phyloP scores from a whole-genome alignment of 2,329 filamentous ascomycete species.

The Fusarium sp. region DNA sequence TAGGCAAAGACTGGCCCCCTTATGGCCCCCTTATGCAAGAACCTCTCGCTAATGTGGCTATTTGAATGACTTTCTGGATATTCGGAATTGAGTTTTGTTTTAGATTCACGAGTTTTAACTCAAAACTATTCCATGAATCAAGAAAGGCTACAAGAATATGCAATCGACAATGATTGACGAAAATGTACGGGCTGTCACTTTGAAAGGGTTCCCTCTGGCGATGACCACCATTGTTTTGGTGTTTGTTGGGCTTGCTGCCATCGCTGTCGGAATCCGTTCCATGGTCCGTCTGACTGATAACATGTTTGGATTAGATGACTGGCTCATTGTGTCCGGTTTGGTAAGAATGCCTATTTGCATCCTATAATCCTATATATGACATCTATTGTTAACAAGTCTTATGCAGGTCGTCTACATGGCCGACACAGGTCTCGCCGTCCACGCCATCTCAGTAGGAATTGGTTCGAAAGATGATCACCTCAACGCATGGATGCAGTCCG shows the following conservation, averaged over 20 bases:
- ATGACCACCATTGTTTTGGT: not conserved
- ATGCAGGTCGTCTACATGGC: not conserved
- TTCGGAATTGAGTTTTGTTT: not conserved
- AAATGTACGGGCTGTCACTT: not conserved
- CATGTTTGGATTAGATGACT: not conserved
- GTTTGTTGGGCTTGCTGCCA: not conserved
- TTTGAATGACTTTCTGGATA: not conserved
- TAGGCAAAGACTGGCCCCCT: too few species aligned
- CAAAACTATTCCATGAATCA: not conserved
- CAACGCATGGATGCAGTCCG: not conserved
- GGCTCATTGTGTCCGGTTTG: not conserved
- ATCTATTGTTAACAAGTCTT: not conserved
- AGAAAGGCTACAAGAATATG: too few species aligned
- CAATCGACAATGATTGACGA: not conserved
- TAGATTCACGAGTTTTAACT: not conserved
- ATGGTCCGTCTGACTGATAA: not conserved
- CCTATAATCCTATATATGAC: too few species aligned
- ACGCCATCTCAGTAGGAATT: not conserved
- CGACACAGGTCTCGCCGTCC: not conserved
- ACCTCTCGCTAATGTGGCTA: not conserved
- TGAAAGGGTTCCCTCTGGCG: not conserved
- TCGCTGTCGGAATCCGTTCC: not conserved
- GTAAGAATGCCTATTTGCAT: not conserved
- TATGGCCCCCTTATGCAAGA: too few species aligned
- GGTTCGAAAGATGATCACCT: not conserved